Base-by-base conservation (phyloP, 23 red algal genomes). In the Gracilaria gracilis region DNA sequence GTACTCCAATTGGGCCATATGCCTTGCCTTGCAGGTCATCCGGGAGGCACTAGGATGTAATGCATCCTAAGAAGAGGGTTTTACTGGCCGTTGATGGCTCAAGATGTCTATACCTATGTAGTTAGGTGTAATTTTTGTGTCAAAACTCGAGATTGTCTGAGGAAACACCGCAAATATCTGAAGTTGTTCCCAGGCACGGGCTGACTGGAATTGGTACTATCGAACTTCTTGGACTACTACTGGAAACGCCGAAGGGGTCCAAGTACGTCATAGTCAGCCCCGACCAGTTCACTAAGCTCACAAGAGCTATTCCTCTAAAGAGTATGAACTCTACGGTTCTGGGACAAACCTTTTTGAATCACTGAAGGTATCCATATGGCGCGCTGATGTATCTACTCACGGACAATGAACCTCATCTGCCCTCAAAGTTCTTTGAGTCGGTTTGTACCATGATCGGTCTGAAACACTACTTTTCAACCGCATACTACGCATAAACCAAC, bases 21-120 rank as follows among this genome's bases (percentile, higher is more conserved):
- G 4, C 20, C 66, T 12, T 57, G 72, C 34, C 33, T 55, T 16
- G 39, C 19, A 57, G 67, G 32, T 9, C 66, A 87, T 38, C 65
- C 84, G 33, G 67, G 65, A 6, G 67, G 66, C 4, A 49, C 33
- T 1, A 55, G 32, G 44, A 8, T 75, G 13, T 75, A 32, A 13
- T 31, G 17, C 15, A 75, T 17, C 46, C 9, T 46, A 46, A 4
- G 42, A 16, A 44, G 19, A 32, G 6, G 35, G 4, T 87, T 42
- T 34, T 87, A 87, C 62, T 87, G 83, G 83, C 83, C 80, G 1
- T 27, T 24, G 11, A 73, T 47, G 64, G 83, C 83, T 20, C 38
- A 72, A 1, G 83, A 87, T 19, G 83, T 72, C 3, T 46, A 46
- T 11, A 46, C 42, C 42, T 46, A 7, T 11, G 42, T 46, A 11